Evolutionary conservation across 306 rosid species (phyloP).

Genomic region (Hylodesmum podocarpum): DNA sequence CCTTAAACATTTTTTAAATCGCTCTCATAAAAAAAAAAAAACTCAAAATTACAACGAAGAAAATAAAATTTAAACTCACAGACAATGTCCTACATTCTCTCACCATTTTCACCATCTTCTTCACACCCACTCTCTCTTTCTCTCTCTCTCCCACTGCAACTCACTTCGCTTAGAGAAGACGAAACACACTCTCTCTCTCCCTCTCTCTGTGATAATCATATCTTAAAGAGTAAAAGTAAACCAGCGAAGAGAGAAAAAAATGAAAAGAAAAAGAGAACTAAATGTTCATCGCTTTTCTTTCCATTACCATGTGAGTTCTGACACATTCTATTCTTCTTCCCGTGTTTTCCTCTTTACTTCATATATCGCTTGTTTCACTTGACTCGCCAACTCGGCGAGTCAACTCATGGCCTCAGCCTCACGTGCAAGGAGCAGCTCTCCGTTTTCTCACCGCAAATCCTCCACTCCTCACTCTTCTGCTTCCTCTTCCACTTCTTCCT

Average conservation of each 20-base stretch:
- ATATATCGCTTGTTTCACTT: constrained; percentile 7
- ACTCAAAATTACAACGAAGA: neutral
- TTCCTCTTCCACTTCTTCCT: constrained; percentile 73
- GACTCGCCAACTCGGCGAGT: constrained; percentile 55
- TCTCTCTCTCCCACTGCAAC: constrained; percentile 52
- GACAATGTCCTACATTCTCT: constrained; percentile 34
- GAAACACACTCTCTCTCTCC: constrained; percentile 52
- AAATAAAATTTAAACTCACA: constrained; percentile 30
- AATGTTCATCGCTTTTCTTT: constrained; percentile 60
- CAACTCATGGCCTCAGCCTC: constrained; percentile 82
- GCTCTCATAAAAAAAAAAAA: constrained; percentile 9
- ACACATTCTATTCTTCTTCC: constrained; percentile 49
- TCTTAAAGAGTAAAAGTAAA: constrained; percentile 35
- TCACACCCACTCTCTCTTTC: constrained; percentile 27
- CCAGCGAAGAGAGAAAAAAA: neutral
- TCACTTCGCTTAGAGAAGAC: constrained; percentile 78
- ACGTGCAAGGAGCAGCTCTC: constrained; percentile 87
- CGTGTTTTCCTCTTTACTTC: constrained; percentile 24
- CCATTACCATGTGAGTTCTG: constrained; percentile 81
- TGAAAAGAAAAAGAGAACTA: constrained; percentile 8
- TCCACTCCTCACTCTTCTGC: constrained; percentile 64
- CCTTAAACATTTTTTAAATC: neutral
- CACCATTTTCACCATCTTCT: constrained; percentile 37
- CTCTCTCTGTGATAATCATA: constrained; percentile 28
- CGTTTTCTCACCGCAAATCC: constrained; percentile 79